phyloP scores from a whole-genome alignment of 805 yeast genomes.

The Metschnikowia peoriensis region DNA sequence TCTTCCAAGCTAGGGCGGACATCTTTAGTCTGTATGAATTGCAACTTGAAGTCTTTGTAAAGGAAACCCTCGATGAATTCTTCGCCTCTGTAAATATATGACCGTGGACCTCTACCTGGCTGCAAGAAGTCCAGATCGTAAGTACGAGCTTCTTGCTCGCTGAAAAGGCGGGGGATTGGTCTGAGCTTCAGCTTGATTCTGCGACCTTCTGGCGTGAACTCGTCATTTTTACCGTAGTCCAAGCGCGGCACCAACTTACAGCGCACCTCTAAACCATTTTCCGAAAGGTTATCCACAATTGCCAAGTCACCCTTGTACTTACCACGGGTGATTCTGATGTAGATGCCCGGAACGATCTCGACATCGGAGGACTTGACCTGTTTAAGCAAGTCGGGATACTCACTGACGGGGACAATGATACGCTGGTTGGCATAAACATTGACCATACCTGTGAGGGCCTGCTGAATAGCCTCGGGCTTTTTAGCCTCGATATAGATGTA shows the following conservation, averaged over 20 bases:
- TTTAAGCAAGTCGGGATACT: slow-evolving; percentile 87
- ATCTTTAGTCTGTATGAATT: slow-evolving; percentile 73
- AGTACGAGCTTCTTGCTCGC: slow-evolving; percentile 84
- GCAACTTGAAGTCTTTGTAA: slow-evolving; percentile 80
- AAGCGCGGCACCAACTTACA: slow-evolving; percentile 89
- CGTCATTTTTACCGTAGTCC: slow-evolving; percentile 76
- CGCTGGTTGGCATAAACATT: slow-evolving; percentile 74
- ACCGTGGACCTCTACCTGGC: slow-evolving; percentile 58
- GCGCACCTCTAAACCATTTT: slow-evolving; percentile 93
- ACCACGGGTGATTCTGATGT: slow-evolving; percentile 88
- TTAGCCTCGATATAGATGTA: slow-evolving; percentile 94
- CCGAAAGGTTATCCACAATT: slow-evolving; percentile 87
- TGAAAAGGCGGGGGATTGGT: slow-evolving; percentile 84
- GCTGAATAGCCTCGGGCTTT: slow-evolving; percentile 85
- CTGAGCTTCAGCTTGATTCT: slow-evolving; percentile 56
- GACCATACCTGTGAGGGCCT: slow-evolving; percentile 85
- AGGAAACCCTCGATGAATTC: slow-evolving; percentile 89
- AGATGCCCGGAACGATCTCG: slow-evolving; percentile 86
- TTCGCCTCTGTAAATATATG: slow-evolving; percentile 76
- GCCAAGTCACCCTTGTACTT: slow-evolving; percentile 92
- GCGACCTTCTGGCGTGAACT: slow-evolving; percentile 47
- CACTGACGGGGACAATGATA: slow-evolving; percentile 90
- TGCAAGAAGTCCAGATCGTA: slow-evolving; percentile 73
- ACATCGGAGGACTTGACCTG: slow-evolving; percentile 87
- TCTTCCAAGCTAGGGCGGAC: slow-evolving; percentile 90